Evolutionary conservation across 495 filamentous ascomycete species (phyloP), one percentile per base, ranked within the genome.

Genomic region (Trichoderma asperelloides): DNA sequence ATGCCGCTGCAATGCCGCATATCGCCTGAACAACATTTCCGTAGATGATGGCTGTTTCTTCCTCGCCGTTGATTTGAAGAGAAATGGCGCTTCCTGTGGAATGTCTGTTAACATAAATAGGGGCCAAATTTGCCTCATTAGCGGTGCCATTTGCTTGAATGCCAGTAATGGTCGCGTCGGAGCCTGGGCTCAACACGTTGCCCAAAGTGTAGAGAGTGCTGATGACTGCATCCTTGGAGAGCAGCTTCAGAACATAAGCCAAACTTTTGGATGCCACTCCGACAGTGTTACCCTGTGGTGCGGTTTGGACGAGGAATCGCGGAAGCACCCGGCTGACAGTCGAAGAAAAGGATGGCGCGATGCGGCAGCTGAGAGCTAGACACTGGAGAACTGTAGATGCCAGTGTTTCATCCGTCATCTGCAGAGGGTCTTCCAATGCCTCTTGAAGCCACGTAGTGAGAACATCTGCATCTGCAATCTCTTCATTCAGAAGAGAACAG

Each of bases 161-260:
- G 66, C 79, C 80, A 28, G 72, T 67, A 4, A 71, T 68, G 12
- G 74, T 73, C 23, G 75, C 71, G n/a, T 88, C 82, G 41, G 78
- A 76, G 28, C 81, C 84, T 8, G 92, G 86, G 72, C 91, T 95
- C 37, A 98, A 76, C 12, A 95, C 88, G 75, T 98, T 98, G 18
- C 95, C 96, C 66, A 98, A 80, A 1, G 92, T 93, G 76, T 98
- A 98, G 12, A 98, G 79, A 2, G 92, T 97, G 6, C 93, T 96
- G 70, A 98, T 98, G 37, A 96, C 86, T 33, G 91, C 88, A 81
- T 98, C 95, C 71, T 96, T 89, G 6, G 96, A 93, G 7, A 97
- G 84, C 67, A 89, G 81, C 64, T 85, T 87, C 64, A 98, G 78
- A 63, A 96, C 82, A 65, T 86, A 89, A 4, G 92, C 91, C 60